A percentile compares a stretch with the other conserved stretches of the same genome.
Conservation (phyloP, 2,329 filamentous ascomycete genomes). For the Chaetomium olivaceum region DNA sequence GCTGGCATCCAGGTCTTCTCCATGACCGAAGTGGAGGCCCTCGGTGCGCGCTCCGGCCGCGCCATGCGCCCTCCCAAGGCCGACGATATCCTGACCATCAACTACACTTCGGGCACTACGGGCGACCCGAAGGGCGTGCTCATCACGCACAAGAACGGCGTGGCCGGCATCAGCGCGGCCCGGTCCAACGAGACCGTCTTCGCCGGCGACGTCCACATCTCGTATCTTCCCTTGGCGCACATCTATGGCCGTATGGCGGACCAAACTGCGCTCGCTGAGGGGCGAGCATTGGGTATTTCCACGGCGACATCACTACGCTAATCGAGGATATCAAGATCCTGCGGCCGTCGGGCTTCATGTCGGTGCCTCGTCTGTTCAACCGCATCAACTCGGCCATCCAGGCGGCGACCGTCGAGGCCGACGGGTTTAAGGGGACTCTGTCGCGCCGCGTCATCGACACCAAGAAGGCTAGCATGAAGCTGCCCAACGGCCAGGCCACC, state of each 20-base stretch:
- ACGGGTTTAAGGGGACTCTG: slow-evolving; percentile 77
- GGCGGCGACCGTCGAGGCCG: slow-evolving; percentile 72
- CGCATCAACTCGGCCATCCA: slow-evolving; percentile 84
- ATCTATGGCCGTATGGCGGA: slow-evolving; percentile 89
- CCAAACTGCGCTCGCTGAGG: slow-evolving; percentile 70
- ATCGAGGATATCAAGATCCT: slow-evolving; percentile 90
- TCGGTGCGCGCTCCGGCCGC: slow-evolving; percentile 71
- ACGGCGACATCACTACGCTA: slow-evolving; percentile 81
- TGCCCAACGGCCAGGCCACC: slow-evolving; percentile 70
- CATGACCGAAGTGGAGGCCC: slow-evolving; percentile 75
- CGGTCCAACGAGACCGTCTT: slow-evolving; percentile 56
- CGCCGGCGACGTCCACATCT: slow-evolving; percentile 66
- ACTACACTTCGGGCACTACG: slow-evolving; percentile 86
- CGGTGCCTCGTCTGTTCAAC: slow-evolving; percentile 89
- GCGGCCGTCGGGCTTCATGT: slow-evolving; percentile 78
- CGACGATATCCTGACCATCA: slow-evolving; percentile 82
- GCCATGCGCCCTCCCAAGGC: slow-evolving; percentile 70
- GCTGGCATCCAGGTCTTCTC: slow-evolving; percentile 77
- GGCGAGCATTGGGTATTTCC: slow-evolving; percentile 84
- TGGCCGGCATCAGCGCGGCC: slow-evolving; percentile 67
- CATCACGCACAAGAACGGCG: slow-evolving; percentile 77
- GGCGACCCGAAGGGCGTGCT: slow-evolving; percentile 81
- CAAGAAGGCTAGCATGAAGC: slow-evolving; percentile 77
- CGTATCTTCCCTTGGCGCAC: slow-evolving; percentile 91
- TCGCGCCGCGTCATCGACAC: slow-evolving; percentile 76